Evolutionary conservation across 2,329 filamentous ascomycete species (phyloP).

Genomic region (Colletotrichum neosansevieriae): DNA sequence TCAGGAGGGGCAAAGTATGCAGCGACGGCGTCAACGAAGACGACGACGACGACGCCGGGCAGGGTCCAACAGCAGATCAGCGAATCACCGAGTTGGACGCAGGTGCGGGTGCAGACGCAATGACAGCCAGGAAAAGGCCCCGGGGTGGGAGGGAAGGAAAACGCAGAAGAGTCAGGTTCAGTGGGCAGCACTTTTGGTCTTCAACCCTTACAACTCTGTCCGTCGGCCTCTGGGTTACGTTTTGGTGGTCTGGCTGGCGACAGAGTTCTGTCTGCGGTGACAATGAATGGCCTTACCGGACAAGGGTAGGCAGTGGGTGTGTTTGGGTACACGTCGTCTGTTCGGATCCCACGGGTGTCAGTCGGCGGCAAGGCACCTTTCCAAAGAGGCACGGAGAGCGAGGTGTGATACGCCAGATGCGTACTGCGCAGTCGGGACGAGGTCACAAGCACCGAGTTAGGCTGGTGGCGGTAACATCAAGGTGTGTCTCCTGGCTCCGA

Average conservation of each 20-base stretch:
- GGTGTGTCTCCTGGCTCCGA: background rate
- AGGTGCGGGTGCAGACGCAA: constrained; percentile 24
- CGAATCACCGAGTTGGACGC: constrained; percentile 14
- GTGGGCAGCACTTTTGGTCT: constrained; percentile 7
- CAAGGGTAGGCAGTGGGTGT: constrained; percentile 21
- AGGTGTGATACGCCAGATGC: constrained; percentile 17
- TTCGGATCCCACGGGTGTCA: constrained; percentile 35
- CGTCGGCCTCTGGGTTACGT: too few species aligned
- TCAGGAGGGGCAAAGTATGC: constrained; percentile 23
- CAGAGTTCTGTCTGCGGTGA: constrained; percentile 5
- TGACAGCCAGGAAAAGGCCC: background rate
- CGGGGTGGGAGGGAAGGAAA: background rate
- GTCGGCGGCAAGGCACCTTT: constrained; percentile 29
- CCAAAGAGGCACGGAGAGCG: constrained; percentile 16
- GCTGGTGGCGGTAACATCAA: constrained; percentile 6
- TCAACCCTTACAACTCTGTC: background rate
- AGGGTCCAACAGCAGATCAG: constrained; percentile 12
- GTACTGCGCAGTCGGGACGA: constrained; percentile 3
- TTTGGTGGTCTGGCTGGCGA: constrained; percentile 3
- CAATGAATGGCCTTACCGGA: constrained; percentile 19
- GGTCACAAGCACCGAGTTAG: constrained; percentile 32
- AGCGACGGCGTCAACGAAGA: too few species aligned
- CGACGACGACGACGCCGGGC: background rate
- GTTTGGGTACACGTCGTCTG: constrained; percentile 14
- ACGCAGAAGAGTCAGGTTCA: background rate